Conservation (phyloP, 2,329 filamentous ascomycete species). For the Xylariaceae sp. region DNA sequence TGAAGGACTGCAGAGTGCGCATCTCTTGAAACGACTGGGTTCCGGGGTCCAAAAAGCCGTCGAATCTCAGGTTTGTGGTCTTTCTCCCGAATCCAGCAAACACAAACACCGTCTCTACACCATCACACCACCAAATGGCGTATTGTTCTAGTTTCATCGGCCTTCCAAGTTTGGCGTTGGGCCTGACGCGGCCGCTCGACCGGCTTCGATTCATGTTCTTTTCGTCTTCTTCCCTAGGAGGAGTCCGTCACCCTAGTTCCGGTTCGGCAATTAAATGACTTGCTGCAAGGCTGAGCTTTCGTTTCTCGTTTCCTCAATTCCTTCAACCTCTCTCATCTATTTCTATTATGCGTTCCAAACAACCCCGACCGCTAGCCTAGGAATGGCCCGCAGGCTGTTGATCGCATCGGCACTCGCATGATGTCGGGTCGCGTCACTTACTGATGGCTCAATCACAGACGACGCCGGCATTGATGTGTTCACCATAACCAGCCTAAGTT, state of each 20-base stretch:
- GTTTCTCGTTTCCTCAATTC: too few relatives aligned
- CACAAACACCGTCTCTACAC: not conserved
- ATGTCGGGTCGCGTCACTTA: not conserved
- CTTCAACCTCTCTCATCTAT: too few relatives aligned
- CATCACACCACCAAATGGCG: not conserved
- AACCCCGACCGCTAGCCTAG: not conserved
- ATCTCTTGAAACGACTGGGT: not conserved
- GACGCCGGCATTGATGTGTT: not conserved
- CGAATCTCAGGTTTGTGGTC: not conserved
- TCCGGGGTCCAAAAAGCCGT: not conserved
- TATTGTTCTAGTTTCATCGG: not conserved
- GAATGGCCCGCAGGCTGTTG: not conserved
- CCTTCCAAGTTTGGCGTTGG: too few relatives aligned
- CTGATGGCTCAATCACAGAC: not conserved
- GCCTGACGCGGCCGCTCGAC: too few relatives aligned
- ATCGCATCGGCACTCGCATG: not conserved
- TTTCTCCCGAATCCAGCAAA: not conserved
- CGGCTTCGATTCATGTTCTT: too few relatives aligned
- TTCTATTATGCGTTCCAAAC: not conserved
- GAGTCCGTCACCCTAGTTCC: too few relatives aligned
- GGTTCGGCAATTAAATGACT: too few relatives aligned
- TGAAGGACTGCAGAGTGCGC: not conserved
- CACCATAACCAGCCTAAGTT: slow-evolving; percentile 2
- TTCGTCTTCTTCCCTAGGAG: too few relatives aligned
- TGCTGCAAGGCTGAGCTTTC: too few relatives aligned